These are phyloP conservation scores for Malassezia slooffiae DNA, from an alignment of 1,284 basidiomycete species.

Conservation along the genomic window DNA sequence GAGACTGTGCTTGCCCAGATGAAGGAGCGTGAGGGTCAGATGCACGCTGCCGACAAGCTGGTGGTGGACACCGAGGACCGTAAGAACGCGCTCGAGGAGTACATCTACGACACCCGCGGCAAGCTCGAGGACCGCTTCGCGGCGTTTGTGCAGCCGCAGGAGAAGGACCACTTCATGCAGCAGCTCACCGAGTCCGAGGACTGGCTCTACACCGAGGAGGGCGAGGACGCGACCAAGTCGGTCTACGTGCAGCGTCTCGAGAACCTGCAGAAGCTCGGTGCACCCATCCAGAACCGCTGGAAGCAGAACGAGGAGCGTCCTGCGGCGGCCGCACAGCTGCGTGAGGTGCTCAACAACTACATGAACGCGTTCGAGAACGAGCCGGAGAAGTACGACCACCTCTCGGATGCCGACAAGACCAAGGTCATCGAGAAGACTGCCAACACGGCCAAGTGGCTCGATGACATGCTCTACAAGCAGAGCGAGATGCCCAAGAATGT, in stretches of 20 bases:
- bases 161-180: conserved; percentile 41
- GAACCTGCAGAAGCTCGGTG: conserved; percentile 36
- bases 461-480: conserved; percentile 43
- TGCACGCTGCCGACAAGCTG: conserved; percentile 45
- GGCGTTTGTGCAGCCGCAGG: conserved; percentile 33
- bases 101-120: conserved; percentile 45
- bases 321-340: conserved; percentile 38
- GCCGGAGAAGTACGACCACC: conserved; percentile 42
- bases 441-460: conserved; percentile 41
- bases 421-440: conserved; percentile 45
- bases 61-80: conserved; percentile 46
- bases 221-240: conserved; percentile 44
- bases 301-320: conserved; percentile 40
- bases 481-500: conserved; percentile 44
- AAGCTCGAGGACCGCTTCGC: conserved; percentile 43
- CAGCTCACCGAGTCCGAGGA: conserved; percentile 40
- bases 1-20: conserved; percentile 14
- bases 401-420: conserved; percentile 43
- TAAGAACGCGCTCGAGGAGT: conserved; percentile 46
- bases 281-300: conserved; percentile 36
- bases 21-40: conserved; percentile 42
- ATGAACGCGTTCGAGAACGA: conserved; percentile 36
- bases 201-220: conserved; percentile 46
- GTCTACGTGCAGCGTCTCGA: conserved; percentile 39
- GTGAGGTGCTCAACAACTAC: conserved; percentile 44